Evolutionary conservation across 495 filamentous ascomycete genomes (phyloP).

Genomic region (Talaromyces nanjingensis): DNA sequence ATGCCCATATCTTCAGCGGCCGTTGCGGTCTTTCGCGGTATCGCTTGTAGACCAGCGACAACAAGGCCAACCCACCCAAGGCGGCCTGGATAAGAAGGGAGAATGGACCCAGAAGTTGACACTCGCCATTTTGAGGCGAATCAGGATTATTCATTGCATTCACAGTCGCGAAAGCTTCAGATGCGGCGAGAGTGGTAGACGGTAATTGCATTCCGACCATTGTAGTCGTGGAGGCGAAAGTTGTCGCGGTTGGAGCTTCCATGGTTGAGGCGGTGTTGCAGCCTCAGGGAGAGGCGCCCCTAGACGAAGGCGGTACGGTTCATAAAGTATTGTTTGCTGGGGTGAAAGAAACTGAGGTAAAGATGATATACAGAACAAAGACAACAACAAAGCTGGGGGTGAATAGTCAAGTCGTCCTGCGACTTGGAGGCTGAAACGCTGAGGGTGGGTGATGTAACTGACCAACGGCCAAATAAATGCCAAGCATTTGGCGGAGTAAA

Average conservation of each 20-base stretch:
- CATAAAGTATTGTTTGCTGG: background rate
- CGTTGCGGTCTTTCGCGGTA: conserved; percentile 88
- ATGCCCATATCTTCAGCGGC: conserved; percentile 90
- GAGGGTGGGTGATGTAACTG: background rate
- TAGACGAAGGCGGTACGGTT: background rate
- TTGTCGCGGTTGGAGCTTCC: conserved; percentile 2
- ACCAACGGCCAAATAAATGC: background rate
- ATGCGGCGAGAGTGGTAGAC: conserved; percentile 10
- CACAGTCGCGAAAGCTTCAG: background rate
- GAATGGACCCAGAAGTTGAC: conserved; percentile 74
- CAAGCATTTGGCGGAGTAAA: background rate
- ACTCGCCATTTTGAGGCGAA: conserved; percentile 56
- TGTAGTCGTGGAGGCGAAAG: conserved; percentile 1
- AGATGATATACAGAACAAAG: background rate
- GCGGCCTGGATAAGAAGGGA: conserved; percentile 84
- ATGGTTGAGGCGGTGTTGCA: background rate
- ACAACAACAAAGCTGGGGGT: background rate
- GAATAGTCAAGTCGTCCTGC: background rate
- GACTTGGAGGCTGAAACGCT: background rate
- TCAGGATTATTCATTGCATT: conserved; percentile 14
- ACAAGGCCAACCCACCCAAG: conserved; percentile 74
- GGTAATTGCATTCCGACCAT: conserved; percentile 5
- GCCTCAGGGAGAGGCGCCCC: conserved; percentile 2
- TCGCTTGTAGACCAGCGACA: conserved; percentile 86
- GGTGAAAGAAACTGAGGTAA: background rate